phyloP scores from a whole-genome alignment of 2,329 filamentous ascomycete genomes.

The Balansia obtecta region DNA sequence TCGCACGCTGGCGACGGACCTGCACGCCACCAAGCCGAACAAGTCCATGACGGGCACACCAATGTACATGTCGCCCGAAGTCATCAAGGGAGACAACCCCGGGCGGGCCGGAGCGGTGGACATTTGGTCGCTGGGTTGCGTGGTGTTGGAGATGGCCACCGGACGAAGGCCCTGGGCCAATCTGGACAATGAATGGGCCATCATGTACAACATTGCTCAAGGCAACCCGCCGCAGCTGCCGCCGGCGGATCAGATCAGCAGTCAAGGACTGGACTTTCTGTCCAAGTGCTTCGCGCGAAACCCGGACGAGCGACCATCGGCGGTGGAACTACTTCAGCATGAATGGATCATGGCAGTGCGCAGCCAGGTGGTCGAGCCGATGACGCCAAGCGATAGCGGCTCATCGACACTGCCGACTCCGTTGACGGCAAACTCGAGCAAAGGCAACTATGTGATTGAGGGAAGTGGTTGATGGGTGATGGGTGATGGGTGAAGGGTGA shows the following conservation, averaged over 20 bases:
- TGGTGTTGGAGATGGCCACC: slow-evolving; percentile 95
- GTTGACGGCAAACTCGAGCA: slow-evolving; percentile 18
- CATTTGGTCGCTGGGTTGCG: slow-evolving; percentile 92
- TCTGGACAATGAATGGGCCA: slow-evolving; percentile 97
- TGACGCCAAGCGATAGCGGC: slow-evolving; percentile 47
- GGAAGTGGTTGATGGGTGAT: slow-evolving; percentile 7
- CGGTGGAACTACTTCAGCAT: slow-evolving; percentile 83
- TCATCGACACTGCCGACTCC: slow-evolving; percentile 27
- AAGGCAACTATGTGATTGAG: slow-evolving; percentile 16
- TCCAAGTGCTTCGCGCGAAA: slow-evolving; percentile 78
- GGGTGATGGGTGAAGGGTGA: too few species aligned
- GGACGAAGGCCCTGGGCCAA: slow-evolving; percentile 88
- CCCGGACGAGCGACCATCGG: slow-evolving; percentile 64
- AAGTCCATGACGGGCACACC: slow-evolving; percentile 95
- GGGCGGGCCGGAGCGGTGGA: slow-evolving; percentile 81
- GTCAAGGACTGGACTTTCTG: slow-evolving; percentile 77
- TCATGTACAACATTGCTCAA: slow-evolving; percentile 99
- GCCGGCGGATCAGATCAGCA: slow-evolving; percentile 68
- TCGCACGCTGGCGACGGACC: slow-evolving; percentile 59
- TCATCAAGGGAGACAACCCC: slow-evolving; percentile 79
- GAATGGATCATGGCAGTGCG: slow-evolving; percentile 71
- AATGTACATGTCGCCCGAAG: slow-evolving; percentile 99
- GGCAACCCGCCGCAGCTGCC: slow-evolving; percentile 87
- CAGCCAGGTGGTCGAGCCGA: slow-evolving; percentile 50
- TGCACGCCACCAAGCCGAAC: slow-evolving; percentile 53